Conservation (phyloP, 257 asterid genomes). For the Solanum microdontum region DNA sequence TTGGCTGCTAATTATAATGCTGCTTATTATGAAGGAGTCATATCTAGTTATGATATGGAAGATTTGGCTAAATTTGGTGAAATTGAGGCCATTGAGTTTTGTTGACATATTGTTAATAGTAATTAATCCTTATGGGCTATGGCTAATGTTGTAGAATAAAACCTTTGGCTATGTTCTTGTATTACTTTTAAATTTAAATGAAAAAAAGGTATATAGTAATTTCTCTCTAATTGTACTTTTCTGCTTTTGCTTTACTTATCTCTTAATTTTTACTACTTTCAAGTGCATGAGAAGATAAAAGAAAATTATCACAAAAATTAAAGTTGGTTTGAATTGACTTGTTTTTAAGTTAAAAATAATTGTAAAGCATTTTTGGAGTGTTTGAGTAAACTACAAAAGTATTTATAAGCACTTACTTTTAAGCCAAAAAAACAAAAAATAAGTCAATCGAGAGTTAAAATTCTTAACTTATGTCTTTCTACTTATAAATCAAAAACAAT, state of each 20-base stretch:
- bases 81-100: constrained; percentile 4
- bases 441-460: no score
- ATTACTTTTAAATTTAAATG: background rate
- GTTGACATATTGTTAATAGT: background rate
- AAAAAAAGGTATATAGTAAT: background rate
- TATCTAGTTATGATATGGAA: background rate
- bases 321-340: no score
- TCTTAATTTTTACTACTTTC: background rate
- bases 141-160: background rate
- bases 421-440: no score
- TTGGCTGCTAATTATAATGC: background rate
- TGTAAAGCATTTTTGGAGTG: no score
- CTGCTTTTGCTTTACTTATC: background rate
- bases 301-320: background rate
- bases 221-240: background rate
- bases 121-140: background rate
- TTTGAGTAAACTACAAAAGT: background rate
- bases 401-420: background rate
- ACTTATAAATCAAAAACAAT: no score
- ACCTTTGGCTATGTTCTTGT: background rate
- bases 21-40: background rate
- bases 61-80: background rate
- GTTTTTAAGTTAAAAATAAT: no score
- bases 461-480: background rate
- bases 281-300: background rate